Conservation (phyloP, 2,329 filamentous ascomycete genomes). For the Xylariaceae sp. region DNA sequence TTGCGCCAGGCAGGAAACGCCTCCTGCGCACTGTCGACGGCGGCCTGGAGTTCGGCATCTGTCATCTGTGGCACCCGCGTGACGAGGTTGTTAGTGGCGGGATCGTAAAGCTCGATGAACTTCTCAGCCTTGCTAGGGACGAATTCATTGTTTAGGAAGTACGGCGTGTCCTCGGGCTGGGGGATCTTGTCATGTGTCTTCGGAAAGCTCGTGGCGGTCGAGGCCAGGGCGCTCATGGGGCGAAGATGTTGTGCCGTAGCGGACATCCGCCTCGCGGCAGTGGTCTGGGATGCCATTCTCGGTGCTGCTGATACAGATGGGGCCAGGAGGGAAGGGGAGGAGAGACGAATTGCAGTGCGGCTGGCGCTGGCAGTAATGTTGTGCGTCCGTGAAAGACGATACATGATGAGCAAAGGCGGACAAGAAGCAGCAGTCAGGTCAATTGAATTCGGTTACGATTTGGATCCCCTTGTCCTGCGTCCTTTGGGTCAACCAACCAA, state of each 20-base stretch:
- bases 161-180: constrained; percentile 71
- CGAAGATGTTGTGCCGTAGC: constrained; percentile 59
- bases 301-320: constrained; percentile 16
- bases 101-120: constrained; percentile 81
- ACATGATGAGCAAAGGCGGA: constrained; percentile 27
- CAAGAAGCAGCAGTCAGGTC: background rate
- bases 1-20: constrained; percentile 75
- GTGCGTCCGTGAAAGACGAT: constrained; percentile 35
- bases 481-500: constrained; percentile 8
- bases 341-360: constrained; percentile 31
- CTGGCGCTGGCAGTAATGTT: constrained; percentile 30
- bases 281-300: constrained; percentile 42
- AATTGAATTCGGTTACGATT: constrained; percentile 2
- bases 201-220: constrained; percentile 65
- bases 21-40: constrained; percentile 73
- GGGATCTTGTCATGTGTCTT: constrained; percentile 72
- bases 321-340: constrained; percentile 21
- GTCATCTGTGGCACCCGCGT: constrained; percentile 84
- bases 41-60: constrained; percentile 73
- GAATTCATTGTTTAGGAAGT: constrained; percentile 83
- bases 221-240: constrained; percentile 55
- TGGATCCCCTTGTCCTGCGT: constrained; percentile 1
- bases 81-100: constrained; percentile 83
- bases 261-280: constrained; percentile 57
- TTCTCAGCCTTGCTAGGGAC: constrained; percentile 66